Evolutionary conservation across 306 rosid species (phyloP).

Genomic region (Cicer pinnatifidum): DNA sequence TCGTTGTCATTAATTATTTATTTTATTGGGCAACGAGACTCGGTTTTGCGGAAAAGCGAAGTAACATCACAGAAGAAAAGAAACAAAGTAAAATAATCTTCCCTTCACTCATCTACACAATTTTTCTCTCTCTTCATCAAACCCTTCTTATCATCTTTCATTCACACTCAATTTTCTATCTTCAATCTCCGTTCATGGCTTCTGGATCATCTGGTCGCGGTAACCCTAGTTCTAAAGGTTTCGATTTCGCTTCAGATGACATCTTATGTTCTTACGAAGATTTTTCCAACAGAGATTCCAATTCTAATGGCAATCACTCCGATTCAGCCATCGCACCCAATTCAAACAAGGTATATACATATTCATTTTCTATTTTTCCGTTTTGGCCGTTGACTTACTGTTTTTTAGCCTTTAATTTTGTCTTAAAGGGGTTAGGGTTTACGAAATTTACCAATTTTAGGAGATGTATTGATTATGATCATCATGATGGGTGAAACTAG

Average conservation of each 20-base stretch:
- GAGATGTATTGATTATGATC: slow-evolving; percentile 8
- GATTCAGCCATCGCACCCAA: slow-evolving; percentile 61
- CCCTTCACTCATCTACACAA: background rate
- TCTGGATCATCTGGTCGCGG: slow-evolving; percentile 88
- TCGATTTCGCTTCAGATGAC: slow-evolving; percentile 87
- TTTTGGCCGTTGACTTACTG: slow-evolving; percentile 32
- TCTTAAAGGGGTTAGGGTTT: slow-evolving; percentile 48
- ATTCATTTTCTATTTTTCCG: background rate
- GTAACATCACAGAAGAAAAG: background rate
- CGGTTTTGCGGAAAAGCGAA: slow-evolving; percentile 50
- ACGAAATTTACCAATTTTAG: background rate
- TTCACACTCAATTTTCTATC: slow-evolving; percentile 24
- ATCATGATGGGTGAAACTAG: background rate
- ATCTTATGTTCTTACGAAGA: slow-evolving; percentile 93
- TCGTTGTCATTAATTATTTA: too few relatives aligned
- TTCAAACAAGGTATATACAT: slow-evolving; percentile 56
- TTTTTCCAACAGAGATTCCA: slow-evolving; percentile 64
- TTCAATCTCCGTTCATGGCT: slow-evolving; percentile 61
- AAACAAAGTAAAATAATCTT: background rate
- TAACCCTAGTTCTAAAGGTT: slow-evolving; percentile 74
- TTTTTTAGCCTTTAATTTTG: background rate
- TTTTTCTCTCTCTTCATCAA: slow-evolving; percentile 40
- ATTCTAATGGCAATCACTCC: slow-evolving; percentile 66
- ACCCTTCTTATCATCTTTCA: background rate
- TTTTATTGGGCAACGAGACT: slow-evolving; percentile 28